phyloP scores from a whole-genome alignment of 1,139 yeast species.

The Saccharomyces hybrid region DNA sequence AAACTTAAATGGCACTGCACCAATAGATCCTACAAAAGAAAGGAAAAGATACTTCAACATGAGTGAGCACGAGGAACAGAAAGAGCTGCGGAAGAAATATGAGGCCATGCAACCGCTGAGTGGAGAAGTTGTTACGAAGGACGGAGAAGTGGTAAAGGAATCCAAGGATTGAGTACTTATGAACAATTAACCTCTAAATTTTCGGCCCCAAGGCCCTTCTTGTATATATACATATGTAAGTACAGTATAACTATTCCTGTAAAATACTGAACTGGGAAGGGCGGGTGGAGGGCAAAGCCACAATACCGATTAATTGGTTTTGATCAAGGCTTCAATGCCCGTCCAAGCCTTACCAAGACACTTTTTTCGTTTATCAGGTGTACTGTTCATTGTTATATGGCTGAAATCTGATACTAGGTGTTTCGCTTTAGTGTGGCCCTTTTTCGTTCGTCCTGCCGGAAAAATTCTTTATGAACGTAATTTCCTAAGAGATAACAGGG shows the following conservation, averaged over 20 bases:
- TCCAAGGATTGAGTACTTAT: not conserved
- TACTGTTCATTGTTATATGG: not conserved
- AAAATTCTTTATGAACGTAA: not conserved
- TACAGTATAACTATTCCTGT: not conserved
- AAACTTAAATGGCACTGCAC: not conserved
- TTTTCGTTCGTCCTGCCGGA: not conserved
- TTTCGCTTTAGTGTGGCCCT: not conserved
- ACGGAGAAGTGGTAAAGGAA: conserved; percentile 16
- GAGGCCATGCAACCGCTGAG: conserved; percentile 62
- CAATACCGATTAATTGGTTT: not conserved
- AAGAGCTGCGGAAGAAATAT: conserved; percentile 53
- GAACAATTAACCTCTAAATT: not conserved
- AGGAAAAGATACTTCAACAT: conserved; percentile 48
- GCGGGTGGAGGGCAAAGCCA: not conserved
- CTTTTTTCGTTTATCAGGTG: not conserved
- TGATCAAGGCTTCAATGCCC: not conserved
- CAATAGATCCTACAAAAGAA: conserved; percentile 28
- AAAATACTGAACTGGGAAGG: not conserved
- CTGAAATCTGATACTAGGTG: not conserved
- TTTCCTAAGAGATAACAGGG: not conserved
- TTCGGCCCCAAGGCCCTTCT: not conserved
- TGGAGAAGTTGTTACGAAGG: conserved; percentile 36
- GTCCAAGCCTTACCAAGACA: not conserved
- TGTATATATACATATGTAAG: not conserved
- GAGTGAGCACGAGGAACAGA: conserved; percentile 70